phyloP scores from a whole-genome alignment of 2,329 filamentous ascomycete species.

The Penicillium frequentans region DNA sequence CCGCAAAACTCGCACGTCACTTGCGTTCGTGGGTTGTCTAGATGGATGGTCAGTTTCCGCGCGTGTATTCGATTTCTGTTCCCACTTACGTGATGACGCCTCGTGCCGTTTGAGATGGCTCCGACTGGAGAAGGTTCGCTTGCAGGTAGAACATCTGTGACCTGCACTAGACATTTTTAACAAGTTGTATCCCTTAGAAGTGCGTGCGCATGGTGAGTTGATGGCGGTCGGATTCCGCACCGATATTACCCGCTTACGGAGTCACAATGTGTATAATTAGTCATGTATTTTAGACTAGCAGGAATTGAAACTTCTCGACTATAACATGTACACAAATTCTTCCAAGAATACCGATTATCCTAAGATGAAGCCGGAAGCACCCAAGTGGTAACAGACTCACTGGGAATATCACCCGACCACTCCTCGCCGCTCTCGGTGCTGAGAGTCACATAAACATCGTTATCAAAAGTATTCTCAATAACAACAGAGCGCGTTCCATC shows the following conservation, averaged over 20 bases:
- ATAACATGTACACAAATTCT: not conserved
- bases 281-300: not conserved
- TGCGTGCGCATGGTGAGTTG: not conserved
- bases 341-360: not conserved
- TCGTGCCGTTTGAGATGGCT: conserved; percentile 11
- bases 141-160: conserved; percentile 1
- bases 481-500: conserved; percentile 49
- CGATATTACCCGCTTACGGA: not conserved
- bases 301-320: not conserved
- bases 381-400: conserved; percentile 31
- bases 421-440: conserved; percentile 20
- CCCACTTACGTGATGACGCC: conserved; percentile 9
- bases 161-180: not conserved
- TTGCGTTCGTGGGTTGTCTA: conserved; percentile 3
- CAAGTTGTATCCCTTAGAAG: not conserved
- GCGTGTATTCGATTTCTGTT: not conserved
- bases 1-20: conserved; percentile 12
- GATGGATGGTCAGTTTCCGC: not conserved
- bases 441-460: conserved; percentile 46
- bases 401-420: conserved; percentile 31
- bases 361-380: conserved; percentile 21
- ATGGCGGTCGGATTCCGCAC: not conserved
- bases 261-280: not conserved
- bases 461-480: conserved; percentile 49
- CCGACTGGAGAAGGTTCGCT: conserved; percentile 3